Base-by-base conservation (phyloP, 164 flowering plant species). In the Annona cherimola region DNA sequence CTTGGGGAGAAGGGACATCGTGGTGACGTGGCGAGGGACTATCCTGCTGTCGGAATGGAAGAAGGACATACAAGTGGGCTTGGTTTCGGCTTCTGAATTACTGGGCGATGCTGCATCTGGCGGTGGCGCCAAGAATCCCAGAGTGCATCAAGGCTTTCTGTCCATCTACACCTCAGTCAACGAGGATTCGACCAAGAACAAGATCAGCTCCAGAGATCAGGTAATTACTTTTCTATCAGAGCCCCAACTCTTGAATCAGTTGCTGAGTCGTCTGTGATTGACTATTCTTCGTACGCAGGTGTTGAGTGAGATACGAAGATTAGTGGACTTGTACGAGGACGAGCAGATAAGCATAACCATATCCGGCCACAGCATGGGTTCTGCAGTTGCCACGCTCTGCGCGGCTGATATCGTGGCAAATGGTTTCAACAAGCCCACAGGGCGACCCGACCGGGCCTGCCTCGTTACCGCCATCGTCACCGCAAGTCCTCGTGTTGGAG, bases 291-390 rank as follows among this genome's bases (percentile, higher is more conserved):
- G 8, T 16, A 50, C 2, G 57, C 80, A 92, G 97, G 92, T 91
- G 59, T 57, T 89, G 4, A 26, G n/a, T 0, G 96, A 94, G 79
- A 79, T 94, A 1, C 75, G 68, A 61, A 88, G 91, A 63, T 78
- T 94, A 7, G 86, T 88, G 54, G 89, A 87, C 45, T 12, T 46
- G 8, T 76, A 69, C 80, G 71, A 81, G 63, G 72, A 83, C 5
- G 88, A 89, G 59, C 82, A 82, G 6, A 69, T 84, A 4, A 87
- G 90, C 80, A 80, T 87, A 63, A 86, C 86, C 1, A 35, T 86
- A 4, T 73, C 87, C 67, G 60, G 92, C 76, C 68, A 90, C 88
- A 94, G 97, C 82, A 73, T 94, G 63, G 97, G 97, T 0, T 93
- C 91, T 4, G 89, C 96, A 2, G 68, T 94, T 0, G 89, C 85